Base-by-base conservation (phyloP, 2,329 filamentous ascomycete species). In the Botrytis medusae region DNA sequence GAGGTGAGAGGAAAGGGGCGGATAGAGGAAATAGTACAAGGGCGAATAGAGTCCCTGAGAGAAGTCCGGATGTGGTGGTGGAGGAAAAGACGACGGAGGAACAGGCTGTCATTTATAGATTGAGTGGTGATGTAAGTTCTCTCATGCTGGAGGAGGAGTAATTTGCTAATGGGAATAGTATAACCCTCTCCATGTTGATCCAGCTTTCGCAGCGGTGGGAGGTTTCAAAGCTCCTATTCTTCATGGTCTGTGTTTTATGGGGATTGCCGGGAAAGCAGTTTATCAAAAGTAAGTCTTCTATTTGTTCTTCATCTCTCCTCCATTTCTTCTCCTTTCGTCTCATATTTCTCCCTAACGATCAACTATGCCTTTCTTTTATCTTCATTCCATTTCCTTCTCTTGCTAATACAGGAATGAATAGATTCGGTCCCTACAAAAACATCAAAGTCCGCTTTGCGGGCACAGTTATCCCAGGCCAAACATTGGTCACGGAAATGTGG, bases 191-290 rank as follows among this genome's bases (percentile, higher is more conserved):
- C 96, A 99, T 85, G 92, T 99, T 75, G 96, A 99, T 83, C 96
- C 96, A 1, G 88, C 90, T 68, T 98, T 99, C 84, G 93, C 93
- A 84, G 96, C 96, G 86, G 91, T 97, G 79, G 96, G 95, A 74
- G 96, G 96, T 74, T 99, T 99, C 90, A 92, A 96, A 84, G 89
- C 86, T 42, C 96, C 96, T 20, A 99, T 99, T 81, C 87, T 99
- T 71, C 96, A 99, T 85, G 96, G 96, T n/a, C 89, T 99, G 54
- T 97, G 94, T 88, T 96, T 91, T 82, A 95, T 99, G 80, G 96
- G 96, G 78, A 90, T 98, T 77, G 91, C 93, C 25, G 93, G 92
- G 77, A 98, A 97, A 87, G 94, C 95, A 74, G 90, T 99, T 57
- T 92, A 95, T 82, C 89, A 94, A 84, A 91, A 87, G 76, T 98